phyloP scores from a whole-genome alignment of 306 rosid species.

The Begonia peltatifolia region DNA sequence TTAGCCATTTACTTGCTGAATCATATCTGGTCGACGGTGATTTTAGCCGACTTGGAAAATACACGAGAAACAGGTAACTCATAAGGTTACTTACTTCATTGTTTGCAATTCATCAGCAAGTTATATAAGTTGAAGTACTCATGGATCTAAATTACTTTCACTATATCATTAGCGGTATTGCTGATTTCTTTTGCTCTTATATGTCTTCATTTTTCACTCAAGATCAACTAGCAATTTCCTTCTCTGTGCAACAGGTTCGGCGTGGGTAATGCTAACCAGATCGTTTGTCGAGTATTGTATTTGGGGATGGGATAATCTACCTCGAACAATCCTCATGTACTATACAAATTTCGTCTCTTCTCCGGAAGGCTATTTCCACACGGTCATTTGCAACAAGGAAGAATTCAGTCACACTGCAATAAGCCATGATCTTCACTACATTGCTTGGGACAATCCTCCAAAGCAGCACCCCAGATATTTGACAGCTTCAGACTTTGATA shows the following conservation, averaged over 20 bases:
- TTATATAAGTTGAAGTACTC: too few relatives aligned
- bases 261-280: constrained; percentile 81
- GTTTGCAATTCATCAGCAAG: too few relatives aligned
- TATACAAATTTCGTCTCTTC: constrained; percentile 85
- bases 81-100: too few relatives aligned
- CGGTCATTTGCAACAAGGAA: constrained; percentile 65
- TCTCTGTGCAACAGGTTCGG: constrained; percentile 54
- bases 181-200: background rate
- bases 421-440: constrained; percentile 95
- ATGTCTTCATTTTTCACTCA: too few relatives aligned
- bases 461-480: constrained; percentile 79
- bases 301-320: constrained; percentile 99
- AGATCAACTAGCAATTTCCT: background rate
- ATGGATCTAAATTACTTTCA: too few relatives aligned
- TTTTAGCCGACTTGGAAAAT: too few relatives aligned
- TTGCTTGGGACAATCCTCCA: constrained; percentile 98
- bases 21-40: too few relatives aligned
- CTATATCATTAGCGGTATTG: too few relatives aligned
- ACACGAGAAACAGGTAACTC: too few relatives aligned
- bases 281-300: constrained; percentile 76
- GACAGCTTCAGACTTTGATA: constrained; percentile 64
- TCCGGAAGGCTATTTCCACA: constrained; percentile 87
- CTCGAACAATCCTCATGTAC: constrained; percentile 76
- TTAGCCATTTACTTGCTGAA: too few relatives aligned
- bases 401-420: constrained; percentile 50